These are phyloP conservation scores for Colletotrichum neosansevieriae DNA, from an alignment of 2,329 filamentous ascomycete species.

Conservation along the genomic window DNA sequence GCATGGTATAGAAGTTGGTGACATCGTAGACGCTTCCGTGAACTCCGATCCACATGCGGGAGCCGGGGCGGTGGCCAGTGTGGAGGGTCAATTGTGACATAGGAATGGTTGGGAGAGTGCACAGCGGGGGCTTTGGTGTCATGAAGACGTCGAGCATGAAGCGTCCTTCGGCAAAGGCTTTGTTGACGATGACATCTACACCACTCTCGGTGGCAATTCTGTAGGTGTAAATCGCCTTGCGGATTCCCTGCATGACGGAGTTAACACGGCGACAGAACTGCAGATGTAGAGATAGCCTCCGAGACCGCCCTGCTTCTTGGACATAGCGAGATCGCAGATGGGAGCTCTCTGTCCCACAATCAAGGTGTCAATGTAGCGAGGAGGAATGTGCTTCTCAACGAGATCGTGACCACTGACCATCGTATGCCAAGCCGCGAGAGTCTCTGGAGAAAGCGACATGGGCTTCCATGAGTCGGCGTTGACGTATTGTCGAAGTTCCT, in stretches of 20 bases:
- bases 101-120: conserved; percentile 62
- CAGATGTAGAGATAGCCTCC: conserved; percentile 45
- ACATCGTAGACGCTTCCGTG: conserved; percentile 67
- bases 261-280: conserved; percentile 56
- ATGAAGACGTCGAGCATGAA: conserved; percentile 71
- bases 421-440: conserved; percentile 59
- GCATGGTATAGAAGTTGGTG: conserved; percentile 65
- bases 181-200: conserved; percentile 56
- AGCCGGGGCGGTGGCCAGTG: conserved; percentile 61
- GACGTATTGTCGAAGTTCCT: conserved; percentile 60
- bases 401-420: conserved; percentile 57
- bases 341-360: conserved; percentile 64
- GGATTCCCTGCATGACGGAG: conserved; percentile 67
- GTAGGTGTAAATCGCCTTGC: conserved; percentile 66
- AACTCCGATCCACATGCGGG: conserved; percentile 64
- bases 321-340: conserved; percentile 67
- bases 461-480: conserved; percentile 63
- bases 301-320: conserved; percentile 65
- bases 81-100: conserved; percentile 62
- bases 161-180: conserved; percentile 65
- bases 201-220: conserved; percentile 64
- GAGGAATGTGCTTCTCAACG: conserved; percentile 60
- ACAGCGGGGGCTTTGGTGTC: conserved; percentile 65
- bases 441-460: conserved; percentile 66
- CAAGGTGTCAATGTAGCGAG: conserved; percentile 64